Evolutionary conservation across 202 grass and related monocot species (phyloP).

Genomic region (Eragrostis tef): DNA sequence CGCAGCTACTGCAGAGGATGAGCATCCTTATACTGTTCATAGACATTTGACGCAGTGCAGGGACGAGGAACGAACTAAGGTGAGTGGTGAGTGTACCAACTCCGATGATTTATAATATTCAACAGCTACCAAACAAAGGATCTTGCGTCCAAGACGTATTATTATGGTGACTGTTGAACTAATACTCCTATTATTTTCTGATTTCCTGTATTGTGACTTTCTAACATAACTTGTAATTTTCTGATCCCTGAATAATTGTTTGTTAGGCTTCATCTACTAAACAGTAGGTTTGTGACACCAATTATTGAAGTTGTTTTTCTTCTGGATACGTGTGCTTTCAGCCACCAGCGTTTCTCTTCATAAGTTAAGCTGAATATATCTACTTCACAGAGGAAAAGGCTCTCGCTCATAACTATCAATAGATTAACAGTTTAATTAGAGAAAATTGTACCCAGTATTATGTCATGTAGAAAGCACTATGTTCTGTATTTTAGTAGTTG

Average conservation of each 20-base stretch:
- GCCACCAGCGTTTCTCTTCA: not conserved
- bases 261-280: slow-evolving; percentile 14
- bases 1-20: not conserved
- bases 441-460: not conserved
- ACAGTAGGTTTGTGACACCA: not conserved
- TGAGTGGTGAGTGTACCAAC: not conserved
- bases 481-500: not conserved
- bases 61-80: not conserved
- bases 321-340: slow-evolving; percentile 29
- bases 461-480: not conserved
- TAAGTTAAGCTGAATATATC: not conserved
- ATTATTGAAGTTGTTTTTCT: not conserved
- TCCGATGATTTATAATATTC: not conserved
- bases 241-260: not conserved
- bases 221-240: slow-evolving; percentile 8
- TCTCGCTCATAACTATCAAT: not conserved
- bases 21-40: not conserved
- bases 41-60: not conserved
- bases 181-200: slow-evolving; percentile 4
- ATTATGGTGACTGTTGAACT: not conserved
- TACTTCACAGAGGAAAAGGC: not conserved
- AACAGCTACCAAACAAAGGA: not conserved
- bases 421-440: not conserved
- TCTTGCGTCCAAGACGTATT: not conserved
- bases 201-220: not conserved